Base-by-base conservation (phyloP, 352 stramenopile genomes). In the Blastocystis sp. region DNA sequence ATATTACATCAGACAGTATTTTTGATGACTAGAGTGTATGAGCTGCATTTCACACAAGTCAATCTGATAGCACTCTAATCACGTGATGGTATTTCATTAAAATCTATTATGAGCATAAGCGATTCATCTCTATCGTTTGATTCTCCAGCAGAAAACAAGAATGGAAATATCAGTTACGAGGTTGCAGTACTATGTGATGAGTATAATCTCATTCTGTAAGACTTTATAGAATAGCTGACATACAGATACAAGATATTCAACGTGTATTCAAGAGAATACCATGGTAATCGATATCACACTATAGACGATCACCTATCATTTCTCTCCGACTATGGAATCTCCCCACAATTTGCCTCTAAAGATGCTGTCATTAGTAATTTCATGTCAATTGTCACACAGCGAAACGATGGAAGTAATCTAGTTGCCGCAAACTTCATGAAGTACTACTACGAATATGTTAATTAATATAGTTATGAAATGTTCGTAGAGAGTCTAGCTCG, bases 161-260 rank as follows among this genome's bases (percentile, higher is more conserved):
- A 34, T 34, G 30, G 20, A n/a, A n/a, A 59, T 59, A 45, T 37
- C 68, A 54, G 43, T 9, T 85, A 66, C 53, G 73, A 85, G 18
- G 54, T 47, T 68, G 47, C 73, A 18, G 73, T 85, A 18, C 26
- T 85, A 30, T 85, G 73, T 45, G 73, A 85, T 37, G 63, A 66
- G 30, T 85, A 85, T 55, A 85, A 85, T 26, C 13, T 50, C 16
- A 85, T 68, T n/a, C 50, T 85, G 73, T 85, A 65, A 5, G 16
- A 0, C 26, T 13, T 43, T 34, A 6, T 20, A 20, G 3, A 30
- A 11, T 9, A 18, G 26, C 0, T 69, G 2, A 66, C 7, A 68
- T n/a, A 11, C 26, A 85, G 73, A 2, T 85, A 47, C 50, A 64
- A 69, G 2, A 13, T 85, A 65, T 85, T 69, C 54, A 41, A 66